phyloP scores from a whole-genome alignment of 768 basidiomycete species.

The Russula earlei region DNA sequence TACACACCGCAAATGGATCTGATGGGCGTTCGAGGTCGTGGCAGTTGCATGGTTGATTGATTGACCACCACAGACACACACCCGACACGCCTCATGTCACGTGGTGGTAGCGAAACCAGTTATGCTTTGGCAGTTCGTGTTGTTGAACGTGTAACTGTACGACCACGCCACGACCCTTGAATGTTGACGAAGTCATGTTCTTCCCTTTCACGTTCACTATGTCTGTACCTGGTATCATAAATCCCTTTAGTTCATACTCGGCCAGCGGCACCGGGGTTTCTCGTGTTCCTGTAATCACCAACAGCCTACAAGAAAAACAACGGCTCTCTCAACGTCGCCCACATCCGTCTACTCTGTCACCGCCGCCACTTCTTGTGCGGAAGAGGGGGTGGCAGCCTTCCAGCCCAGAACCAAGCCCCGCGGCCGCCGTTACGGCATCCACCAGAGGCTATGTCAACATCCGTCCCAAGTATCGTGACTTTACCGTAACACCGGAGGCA shows the following conservation, averaged over 20 bases:
- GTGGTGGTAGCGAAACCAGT: not conserved
- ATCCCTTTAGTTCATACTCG: constrained; percentile 40
- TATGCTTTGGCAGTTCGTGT: not conserved
- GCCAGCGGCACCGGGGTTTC: constrained; percentile 21
- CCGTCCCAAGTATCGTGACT: constrained; percentile 49
- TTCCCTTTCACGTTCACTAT: constrained; percentile 71
- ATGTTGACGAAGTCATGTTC: constrained; percentile 27
- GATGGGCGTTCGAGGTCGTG: too few species aligned
- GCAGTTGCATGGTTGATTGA: too few species aligned
- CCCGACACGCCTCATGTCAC: not conserved
- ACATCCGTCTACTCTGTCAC: constrained; percentile 31
- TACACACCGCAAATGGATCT: too few species aligned
- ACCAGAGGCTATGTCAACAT: constrained; percentile 62
- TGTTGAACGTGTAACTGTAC: too few species aligned
- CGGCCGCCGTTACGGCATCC: constrained; percentile 42
- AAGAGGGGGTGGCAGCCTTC: constrained; percentile 72
- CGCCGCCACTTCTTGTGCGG: constrained; percentile 35
- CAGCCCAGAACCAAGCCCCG: constrained; percentile 44
- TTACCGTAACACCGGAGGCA: constrained; percentile 23
- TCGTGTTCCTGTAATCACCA: constrained; percentile 17
- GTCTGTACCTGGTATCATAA: constrained; percentile 51
- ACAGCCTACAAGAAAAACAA: constrained; percentile 21
- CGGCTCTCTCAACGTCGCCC: constrained; percentile 15
- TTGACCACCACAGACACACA: too few species aligned
- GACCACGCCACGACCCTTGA: too few species aligned